Base-by-base conservation (phyloP, 805 yeast species). In the Wickerhamiella qilinensis region DNA sequence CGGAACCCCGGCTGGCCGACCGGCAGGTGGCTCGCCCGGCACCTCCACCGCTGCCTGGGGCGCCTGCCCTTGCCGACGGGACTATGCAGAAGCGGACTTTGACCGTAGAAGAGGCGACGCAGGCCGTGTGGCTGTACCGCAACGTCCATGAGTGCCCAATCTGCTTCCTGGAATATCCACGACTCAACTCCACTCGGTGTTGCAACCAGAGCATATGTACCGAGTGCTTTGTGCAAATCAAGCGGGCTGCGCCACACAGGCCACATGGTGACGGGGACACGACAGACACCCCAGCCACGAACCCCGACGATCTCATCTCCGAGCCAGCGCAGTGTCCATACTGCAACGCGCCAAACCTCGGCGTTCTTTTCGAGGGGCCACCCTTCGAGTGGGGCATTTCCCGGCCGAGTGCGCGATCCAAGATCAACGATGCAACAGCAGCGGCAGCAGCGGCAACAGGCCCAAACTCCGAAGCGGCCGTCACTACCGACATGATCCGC, bases 161-260 rank as follows among this genome's bases (percentile, higher is more conserved):
- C 46, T 88, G 98, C 54, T 88, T 88, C 55, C 65, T 91, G 8
- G 82, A 69, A 53, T 85, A 77, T 57, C 96, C 97, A 1, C 66
- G 70, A 20, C 58, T 86, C 44, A 91, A 91, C 59, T 57, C 69
- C 38, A 77, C 94, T 7, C 67, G 93, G 33, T 88, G 98, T 57
- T 88, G 98, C 56, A 70, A 71, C 36, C 97, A 88, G 56, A 86
- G 93, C 1, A 85, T 88, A 17, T 91, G 98, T 59, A 71, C 94
- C 2, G 97, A 88, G 59, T 88, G 98, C 55, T 91, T 88, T 68
- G 96, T 88, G 9, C 96, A 88, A 57, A 85, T 88, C 55, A 84
- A 82, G 56, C 69, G 98, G 38, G 62, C 75, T 25, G 93, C 83
- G 9, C 97, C 98, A 0, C 97, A 88, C 59, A 83, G 85, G 25